Evolutionary conservation across 768 basidiomycete species (phyloP).

Genomic region (Pleurotus platypus): DNA sequence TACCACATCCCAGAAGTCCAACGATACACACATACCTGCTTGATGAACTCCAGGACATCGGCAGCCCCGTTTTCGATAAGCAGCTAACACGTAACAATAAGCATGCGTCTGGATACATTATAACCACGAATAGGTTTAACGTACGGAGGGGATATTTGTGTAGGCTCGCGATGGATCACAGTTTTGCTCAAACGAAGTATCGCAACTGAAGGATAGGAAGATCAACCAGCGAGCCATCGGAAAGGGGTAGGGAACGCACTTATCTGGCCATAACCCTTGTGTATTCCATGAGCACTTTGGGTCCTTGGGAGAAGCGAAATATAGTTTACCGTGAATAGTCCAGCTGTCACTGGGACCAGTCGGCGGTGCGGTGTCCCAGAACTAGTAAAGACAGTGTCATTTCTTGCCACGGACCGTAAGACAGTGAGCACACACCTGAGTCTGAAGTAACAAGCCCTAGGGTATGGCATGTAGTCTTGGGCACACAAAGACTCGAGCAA

Average conservation of each 20-base stretch:
- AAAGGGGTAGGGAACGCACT: slow-evolving; percentile 28
- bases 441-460: slow-evolving; percentile 19
- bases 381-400: slow-evolving; percentile 22
- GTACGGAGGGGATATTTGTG: slow-evolving; percentile 36
- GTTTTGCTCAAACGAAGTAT: slow-evolving; percentile 36
- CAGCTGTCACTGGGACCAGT: slow-evolving; percentile 51
- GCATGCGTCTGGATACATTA: too few species aligned
- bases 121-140: too few species aligned
- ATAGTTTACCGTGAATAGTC: slow-evolving; percentile 51
- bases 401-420: not conserved
- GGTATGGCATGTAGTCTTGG: not conserved
- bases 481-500: not conserved
- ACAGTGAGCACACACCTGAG: slow-evolving; percentile 14
- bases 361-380: slow-evolving; percentile 52
- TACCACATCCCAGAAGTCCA: too few species aligned
- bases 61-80: slow-evolving; percentile 51
- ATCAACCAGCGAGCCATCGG: not conserved
- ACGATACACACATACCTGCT: slow-evolving; percentile 23
- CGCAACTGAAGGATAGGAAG: slow-evolving; percentile 31
- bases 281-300: not conserved
- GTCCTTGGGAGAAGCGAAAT: too few species aligned
- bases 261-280: slow-evolving; percentile 51
- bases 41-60: slow-evolving; percentile 59
- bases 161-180: slow-evolving; percentile 50
- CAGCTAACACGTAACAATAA: slow-evolving; percentile 33